A percentile compares a stretch with the other conserved stretches of the same genome.
These are phyloP conservation scores for Trichoderma koningii DNA, from an alignment of 2,329 filamentous ascomycete species.

Conservation along the genomic window DNA sequence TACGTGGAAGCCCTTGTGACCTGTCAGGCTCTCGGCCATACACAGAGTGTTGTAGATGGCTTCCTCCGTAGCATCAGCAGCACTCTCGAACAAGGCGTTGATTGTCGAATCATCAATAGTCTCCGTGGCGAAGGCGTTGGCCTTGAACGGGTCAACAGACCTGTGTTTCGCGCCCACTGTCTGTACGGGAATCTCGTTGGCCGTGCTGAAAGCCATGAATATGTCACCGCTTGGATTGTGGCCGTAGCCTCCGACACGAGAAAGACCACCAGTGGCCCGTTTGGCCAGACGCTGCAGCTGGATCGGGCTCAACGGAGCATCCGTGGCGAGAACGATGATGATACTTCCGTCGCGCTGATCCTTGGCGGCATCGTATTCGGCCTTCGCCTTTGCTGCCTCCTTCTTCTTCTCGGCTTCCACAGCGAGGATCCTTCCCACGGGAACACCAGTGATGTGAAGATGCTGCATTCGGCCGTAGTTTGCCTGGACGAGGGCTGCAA, in stretches of 20 bases:
- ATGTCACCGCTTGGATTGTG: slow-evolving; percentile 62
- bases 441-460: slow-evolving; percentile 58
- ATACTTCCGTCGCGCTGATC: slow-evolving; percentile 62
- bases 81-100: slow-evolving; percentile 62
- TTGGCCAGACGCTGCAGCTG: slow-evolving; percentile 59
- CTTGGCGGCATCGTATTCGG: slow-evolving; percentile 40
- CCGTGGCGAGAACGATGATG: slow-evolving; percentile 60
- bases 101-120: slow-evolving; percentile 59
- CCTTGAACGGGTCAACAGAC: slow-evolving; percentile 46
- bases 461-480: slow-evolving; percentile 61
- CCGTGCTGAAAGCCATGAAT: slow-evolving; percentile 64
- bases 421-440: slow-evolving; percentile 56
- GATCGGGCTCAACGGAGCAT: slow-evolving; percentile 57
- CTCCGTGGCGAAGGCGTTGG: slow-evolving; percentile 37
- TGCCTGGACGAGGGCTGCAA: slow-evolving; percentile 60
- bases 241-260: slow-evolving; percentile 58
- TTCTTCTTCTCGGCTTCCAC: slow-evolving; percentile 5
- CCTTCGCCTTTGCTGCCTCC: slow-evolving; percentile 40
- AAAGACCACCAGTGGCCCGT: slow-evolving; percentile 59
- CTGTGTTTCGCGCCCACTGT: slow-evolving; percentile 27
- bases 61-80: slow-evolving; percentile 64
- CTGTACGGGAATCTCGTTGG: slow-evolving; percentile 43
- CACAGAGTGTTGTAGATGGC: slow-evolving; percentile 66
- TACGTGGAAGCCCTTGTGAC: slow-evolving; percentile 51
- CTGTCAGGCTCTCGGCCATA: slow-evolving; percentile 61